A percentile compares a stretch with the other conserved stretches of the same genome.
Conservation (phyloP, 2,329 filamentous ascomycete genomes). For the Tolypocladium album region DNA sequence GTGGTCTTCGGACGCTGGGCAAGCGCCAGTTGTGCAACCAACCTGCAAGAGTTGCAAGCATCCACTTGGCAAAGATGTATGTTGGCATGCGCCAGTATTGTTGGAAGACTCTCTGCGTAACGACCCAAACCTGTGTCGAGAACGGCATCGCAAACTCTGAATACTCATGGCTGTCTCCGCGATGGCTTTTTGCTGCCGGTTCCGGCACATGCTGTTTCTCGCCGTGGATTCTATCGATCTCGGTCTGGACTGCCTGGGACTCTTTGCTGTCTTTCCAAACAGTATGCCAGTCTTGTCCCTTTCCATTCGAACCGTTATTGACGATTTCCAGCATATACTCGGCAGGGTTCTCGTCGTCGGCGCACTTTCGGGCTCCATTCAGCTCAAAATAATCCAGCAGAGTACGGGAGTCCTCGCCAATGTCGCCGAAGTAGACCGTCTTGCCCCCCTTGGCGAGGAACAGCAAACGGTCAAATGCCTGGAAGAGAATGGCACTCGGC, state of each 20-base stretch:
- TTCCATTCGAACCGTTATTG: conserved; percentile 26
- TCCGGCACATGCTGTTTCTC: conserved; percentile 23
- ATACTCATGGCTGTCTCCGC: conserved; percentile 17
- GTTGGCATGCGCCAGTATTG: conserved; percentile 76
- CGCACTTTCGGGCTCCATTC: conserved; percentile 51
- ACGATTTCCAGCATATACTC: conserved; percentile 61
- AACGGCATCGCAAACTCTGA: conserved; percentile 75
- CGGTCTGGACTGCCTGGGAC: conserved; percentile 38
- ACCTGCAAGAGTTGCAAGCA: conserved; percentile 44
- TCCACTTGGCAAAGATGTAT: conserved; percentile 66
- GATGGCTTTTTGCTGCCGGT: conserved; percentile 1
- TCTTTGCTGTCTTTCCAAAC: conserved; percentile 52
- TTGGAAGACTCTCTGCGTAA: conserved; percentile 60
- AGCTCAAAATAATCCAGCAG: conserved; percentile 53
- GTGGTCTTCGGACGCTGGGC: neutral
- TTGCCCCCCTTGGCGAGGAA: conserved; percentile 55
- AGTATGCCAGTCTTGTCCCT: conserved; percentile 50
- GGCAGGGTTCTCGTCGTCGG: conserved; percentile 56
- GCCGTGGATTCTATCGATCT: conserved; percentile 53
- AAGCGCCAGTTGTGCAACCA: neutral
- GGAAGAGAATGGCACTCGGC: conserved; percentile 40
- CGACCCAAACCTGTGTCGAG: conserved; percentile 49
- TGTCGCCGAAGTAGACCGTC: conserved; percentile 60
- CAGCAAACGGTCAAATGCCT: conserved; percentile 48
- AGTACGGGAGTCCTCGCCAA: conserved; percentile 46